Percentiles rank a stretch among this genome's conserved stretches.
phyloP scores from a whole-genome alignment of 495 filamentous ascomycete genomes.

The Penicillium pulvis region DNA sequence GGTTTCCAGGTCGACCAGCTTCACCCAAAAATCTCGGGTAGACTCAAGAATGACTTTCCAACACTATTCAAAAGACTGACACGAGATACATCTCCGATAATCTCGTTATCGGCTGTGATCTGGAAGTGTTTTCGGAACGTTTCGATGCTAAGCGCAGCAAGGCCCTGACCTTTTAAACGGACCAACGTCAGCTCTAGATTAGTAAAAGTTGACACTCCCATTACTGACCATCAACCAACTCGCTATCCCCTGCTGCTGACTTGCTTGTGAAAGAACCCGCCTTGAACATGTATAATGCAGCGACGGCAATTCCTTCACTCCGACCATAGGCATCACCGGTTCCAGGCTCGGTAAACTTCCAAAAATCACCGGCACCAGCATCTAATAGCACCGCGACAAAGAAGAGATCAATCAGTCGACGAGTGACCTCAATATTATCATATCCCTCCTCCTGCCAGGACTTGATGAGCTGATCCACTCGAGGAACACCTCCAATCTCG shows the following conservation, averaged over 20 bases:
- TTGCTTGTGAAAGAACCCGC: slow-evolving; percentile 46
- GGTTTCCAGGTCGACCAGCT: slow-evolving; percentile 53
- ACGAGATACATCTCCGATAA: slow-evolving; percentile 53
- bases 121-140: slow-evolving; percentile 32
- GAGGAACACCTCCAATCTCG: slow-evolving; percentile 75
- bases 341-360: slow-evolving; percentile 59
- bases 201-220: not conserved
- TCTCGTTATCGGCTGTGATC: slow-evolving; percentile 50
- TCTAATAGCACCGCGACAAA: slow-evolving; percentile 89
- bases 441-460: slow-evolving; percentile 61
- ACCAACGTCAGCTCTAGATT: not conserved
- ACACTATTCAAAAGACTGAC: slow-evolving; percentile 51
- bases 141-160: slow-evolving; percentile 8
- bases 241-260: slow-evolving; percentile 7
- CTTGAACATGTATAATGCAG: slow-evolving; percentile 61
- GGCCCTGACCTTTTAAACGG: not conserved
- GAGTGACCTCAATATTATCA: slow-evolving; percentile 71
- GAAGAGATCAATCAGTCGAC: slow-evolving; percentile 81
- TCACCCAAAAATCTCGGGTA: slow-evolving; percentile 55
- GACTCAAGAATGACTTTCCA: slow-evolving; percentile 46
- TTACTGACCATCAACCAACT: slow-evolving; percentile 32
- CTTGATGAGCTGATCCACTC: slow-evolving; percentile 70
- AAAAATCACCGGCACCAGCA: slow-evolving; percentile 79
- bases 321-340: slow-evolving; percentile 48
- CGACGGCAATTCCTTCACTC: slow-evolving; percentile 63